A percentile compares a stretch with the other conserved stretches of the same genome.
Conservation (phyloP, 225 moss, liverwort and hornwort genomes). For the Physcomitrium patens region DNA sequence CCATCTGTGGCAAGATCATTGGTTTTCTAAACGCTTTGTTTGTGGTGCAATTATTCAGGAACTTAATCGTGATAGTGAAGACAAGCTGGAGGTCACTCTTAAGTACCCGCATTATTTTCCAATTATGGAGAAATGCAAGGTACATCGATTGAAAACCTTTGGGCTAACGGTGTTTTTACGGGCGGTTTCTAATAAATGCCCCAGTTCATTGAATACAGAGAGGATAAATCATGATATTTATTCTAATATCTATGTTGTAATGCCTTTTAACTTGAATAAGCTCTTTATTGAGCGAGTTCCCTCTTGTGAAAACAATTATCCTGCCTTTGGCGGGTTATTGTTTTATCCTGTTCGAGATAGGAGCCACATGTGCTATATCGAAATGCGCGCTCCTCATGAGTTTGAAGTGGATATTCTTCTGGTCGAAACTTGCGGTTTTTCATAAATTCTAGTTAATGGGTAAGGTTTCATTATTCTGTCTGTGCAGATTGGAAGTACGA, state of each 20-base stretch:
- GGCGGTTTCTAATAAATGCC: background rate
- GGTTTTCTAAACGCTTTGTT: background rate
- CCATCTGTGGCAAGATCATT: too few species aligned
- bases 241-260: constrained; percentile 4
- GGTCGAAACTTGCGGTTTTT: background rate
- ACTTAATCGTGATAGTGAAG: constrained; percentile 71
- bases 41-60: constrained; percentile 51
- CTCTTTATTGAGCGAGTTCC: too few species aligned
- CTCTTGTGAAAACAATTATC: constrained; percentile 1
- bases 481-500: constrained; percentile 84
- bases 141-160: constrained; percentile 29
- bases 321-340: constrained; percentile 11
- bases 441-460: background rate
- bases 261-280: background rate
- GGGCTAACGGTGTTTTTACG: background rate
- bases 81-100: constrained; percentile 89
- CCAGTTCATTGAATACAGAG: background rate
- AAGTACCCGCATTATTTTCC: constrained; percentile 95
- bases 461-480: constrained; percentile 9
- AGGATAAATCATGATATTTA: background rate
- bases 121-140: constrained; percentile 99
- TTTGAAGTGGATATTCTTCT: background rate
- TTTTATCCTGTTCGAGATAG: background rate
- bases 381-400: background rate
- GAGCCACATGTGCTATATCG: background rate